A percentile compares a stretch with the other conserved stretches of the same genome.
Conservation (phyloP, 2,329 filamentous ascomycete species). For the Hirsutella rhossiliensis region DNA sequence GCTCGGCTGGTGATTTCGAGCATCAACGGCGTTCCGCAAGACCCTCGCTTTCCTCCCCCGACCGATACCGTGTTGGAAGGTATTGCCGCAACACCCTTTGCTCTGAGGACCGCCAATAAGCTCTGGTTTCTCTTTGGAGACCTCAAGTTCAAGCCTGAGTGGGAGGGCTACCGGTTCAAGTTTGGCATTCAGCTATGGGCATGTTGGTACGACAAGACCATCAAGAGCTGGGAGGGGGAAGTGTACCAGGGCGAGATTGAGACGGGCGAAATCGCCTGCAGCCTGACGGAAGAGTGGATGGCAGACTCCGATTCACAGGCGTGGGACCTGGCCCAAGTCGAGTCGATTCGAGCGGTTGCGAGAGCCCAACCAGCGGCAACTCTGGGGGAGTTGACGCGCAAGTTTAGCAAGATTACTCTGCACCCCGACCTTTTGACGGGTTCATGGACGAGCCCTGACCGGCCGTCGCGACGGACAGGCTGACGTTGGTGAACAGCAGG, state of each 20-base stretch:
- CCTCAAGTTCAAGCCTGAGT: slow-evolving; percentile 1
- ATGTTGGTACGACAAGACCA: background rate
- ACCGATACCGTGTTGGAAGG: background rate
- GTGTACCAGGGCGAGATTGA: slow-evolving; percentile 1
- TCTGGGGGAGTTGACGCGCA: background rate
- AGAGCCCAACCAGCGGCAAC: background rate
- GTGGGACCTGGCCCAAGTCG: background rate
- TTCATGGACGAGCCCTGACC: background rate
- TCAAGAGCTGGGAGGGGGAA: background rate
- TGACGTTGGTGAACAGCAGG: background rate
- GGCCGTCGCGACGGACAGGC: background rate
- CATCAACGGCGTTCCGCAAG: background rate
- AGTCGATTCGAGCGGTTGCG: background rate
- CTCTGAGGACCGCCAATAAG: background rate
- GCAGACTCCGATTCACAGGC: background rate
- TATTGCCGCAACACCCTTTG: background rate
- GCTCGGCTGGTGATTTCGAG: background rate
- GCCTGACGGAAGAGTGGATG: background rate
- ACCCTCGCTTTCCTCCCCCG: background rate
- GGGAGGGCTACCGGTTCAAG: background rate
- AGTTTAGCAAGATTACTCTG: background rate
- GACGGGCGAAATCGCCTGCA: background rate
- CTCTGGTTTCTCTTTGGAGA: slow-evolving; percentile 1
- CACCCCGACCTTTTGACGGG: background rate
- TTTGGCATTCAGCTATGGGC: slow-evolving; percentile 2